Conservation (phyloP, 1,284 basidiomycete species). For the Blastosporella zonata region DNA sequence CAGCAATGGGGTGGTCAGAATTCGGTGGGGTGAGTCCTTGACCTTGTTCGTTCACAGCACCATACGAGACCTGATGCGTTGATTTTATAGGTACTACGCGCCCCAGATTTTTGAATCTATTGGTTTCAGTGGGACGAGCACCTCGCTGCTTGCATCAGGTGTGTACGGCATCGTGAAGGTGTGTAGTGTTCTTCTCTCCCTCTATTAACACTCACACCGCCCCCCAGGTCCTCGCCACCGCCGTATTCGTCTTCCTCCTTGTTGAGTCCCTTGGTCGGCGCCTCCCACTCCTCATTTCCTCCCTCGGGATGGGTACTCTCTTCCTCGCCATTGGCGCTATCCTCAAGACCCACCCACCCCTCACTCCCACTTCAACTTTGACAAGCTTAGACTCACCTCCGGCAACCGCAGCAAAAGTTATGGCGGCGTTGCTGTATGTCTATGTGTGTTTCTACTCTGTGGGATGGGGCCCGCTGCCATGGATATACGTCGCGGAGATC, state of each 20-base stretch:
- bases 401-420: slow-evolving; percentile 49
- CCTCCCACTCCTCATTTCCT: slow-evolving; percentile 69
- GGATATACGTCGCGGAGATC: slow-evolving; percentile 79
- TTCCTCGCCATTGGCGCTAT: slow-evolving; percentile 78
- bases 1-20: slow-evolving; percentile 76
- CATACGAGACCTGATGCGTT: slow-evolving; percentile 15
- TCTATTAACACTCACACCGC: not conserved
- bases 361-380: slow-evolving; percentile 20
- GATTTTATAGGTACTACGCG: slow-evolving; percentile 65
- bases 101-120: slow-evolving; percentile 72
- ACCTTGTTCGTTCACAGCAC: slow-evolving; percentile 31
- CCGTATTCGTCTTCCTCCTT: slow-evolving; percentile 44
- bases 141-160: slow-evolving; percentile 74
- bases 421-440: slow-evolving; percentile 75
- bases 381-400: slow-evolving; percentile 38
- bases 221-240: slow-evolving; percentile 62
- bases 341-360: slow-evolving; percentile 68
- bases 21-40: slow-evolving; percentile 47
- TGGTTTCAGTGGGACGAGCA: slow-evolving; percentile 58
- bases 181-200: not conserved
- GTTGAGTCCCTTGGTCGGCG: slow-evolving; percentile 75
- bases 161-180: slow-evolving; percentile 56
- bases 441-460: slow-evolving; percentile 76
- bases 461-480: slow-evolving; percentile 59
- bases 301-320: slow-evolving; percentile 74